These are phyloP conservation scores for Pseudozyma thailandica DNA, from an alignment of 1,284 basidiomycete genomes.

Conservation along the genomic window DNA sequence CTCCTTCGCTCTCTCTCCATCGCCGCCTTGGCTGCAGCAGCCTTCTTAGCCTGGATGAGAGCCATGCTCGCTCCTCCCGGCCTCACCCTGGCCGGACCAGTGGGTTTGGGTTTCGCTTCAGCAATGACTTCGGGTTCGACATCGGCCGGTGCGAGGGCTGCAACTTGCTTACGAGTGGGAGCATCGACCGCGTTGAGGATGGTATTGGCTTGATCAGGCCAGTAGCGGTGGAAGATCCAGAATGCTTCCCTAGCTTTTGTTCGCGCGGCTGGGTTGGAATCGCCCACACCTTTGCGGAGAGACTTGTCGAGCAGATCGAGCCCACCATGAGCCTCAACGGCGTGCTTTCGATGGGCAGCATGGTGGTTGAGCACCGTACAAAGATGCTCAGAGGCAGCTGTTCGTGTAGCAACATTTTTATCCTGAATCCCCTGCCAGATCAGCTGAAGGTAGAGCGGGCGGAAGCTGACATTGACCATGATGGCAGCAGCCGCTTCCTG, in stretches of 20 bases:
- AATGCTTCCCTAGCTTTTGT: constrained; percentile 80
- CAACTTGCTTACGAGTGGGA: constrained; percentile 81
- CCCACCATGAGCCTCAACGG: constrained; percentile 71
- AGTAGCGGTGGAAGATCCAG: constrained; percentile 82
- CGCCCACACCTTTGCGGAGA: constrained; percentile 78
- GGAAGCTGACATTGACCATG: constrained; percentile 77
- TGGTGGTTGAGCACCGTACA: constrained; percentile 66
- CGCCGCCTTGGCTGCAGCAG: constrained; percentile 51
- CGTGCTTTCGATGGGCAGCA: constrained; percentile 50
- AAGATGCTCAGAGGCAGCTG: constrained; percentile 72
- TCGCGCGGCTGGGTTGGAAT: constrained; percentile 82
- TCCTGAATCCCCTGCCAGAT: constrained; percentile 82
- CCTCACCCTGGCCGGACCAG: constrained; percentile 22
- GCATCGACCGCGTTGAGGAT: constrained; percentile 80
- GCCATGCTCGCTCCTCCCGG: constrained; percentile 57
- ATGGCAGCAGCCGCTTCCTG: constrained; percentile 79
- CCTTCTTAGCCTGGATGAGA: constrained; percentile 63
- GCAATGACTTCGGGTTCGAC: constrained; percentile 23
- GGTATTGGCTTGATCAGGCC: constrained; percentile 76
- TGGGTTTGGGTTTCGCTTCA: constrained; percentile 31
- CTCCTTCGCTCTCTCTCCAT: constrained; percentile 48
- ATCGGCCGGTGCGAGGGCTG: constrained; percentile 72
- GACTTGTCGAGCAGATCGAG: constrained; percentile 73
- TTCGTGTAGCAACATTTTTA: constrained; percentile 84
- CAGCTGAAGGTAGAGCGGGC: constrained; percentile 78